Evolutionary conservation across 306 rosid genomes (phyloP), one percentile per base, ranked within the genome.

Genomic region (Rubus idaeus): DNA sequence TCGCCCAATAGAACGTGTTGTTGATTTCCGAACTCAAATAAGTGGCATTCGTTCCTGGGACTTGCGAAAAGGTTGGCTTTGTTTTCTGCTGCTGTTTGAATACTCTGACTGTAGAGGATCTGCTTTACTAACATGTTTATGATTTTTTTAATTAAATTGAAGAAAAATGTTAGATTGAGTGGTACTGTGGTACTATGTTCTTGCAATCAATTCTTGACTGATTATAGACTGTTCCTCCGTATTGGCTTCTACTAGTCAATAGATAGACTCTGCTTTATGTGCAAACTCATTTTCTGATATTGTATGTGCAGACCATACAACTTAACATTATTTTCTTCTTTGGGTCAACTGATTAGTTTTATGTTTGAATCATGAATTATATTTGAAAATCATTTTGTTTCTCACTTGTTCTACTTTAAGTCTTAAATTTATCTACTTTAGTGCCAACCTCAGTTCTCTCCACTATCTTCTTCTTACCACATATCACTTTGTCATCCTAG

Each of bases 31-130:
- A 42, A 92, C 97, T 26, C 83, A 86, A 69, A 87, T 95, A 74
- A 95, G 99, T 80, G 97, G 99, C 86, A 90, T 95, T 81, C 86
- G 97, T 76, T 95, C 97, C 52, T 86, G 84, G 17, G 90, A 95
- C 86, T 79, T 92, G 77, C 88, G 70, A 83, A 94, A 89, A 92
- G 98, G 98, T 94, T 76, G 61, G 26, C 20, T 73, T 78, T 4
- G 3, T 61, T 35, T 63, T 62, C 40, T 55, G 26, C 12, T 61
- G 51, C 73, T 37, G 44, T 69, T 8, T 3, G 6, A 49, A 10
- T 75, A 20, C 53, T 60, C 5, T 12, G n/a, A 47, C 6, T 71
- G 37, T 45, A 51, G 51, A 11, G 37, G 11, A n/a, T 70, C 5
- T 57, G 21, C 26, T 58, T 77, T 10, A 65, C 53, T 41, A 40